These are phyloP conservation scores for Leishmania major DNA, from an alignment of 208 protist genomes.

Conservation along the genomic window DNA sequence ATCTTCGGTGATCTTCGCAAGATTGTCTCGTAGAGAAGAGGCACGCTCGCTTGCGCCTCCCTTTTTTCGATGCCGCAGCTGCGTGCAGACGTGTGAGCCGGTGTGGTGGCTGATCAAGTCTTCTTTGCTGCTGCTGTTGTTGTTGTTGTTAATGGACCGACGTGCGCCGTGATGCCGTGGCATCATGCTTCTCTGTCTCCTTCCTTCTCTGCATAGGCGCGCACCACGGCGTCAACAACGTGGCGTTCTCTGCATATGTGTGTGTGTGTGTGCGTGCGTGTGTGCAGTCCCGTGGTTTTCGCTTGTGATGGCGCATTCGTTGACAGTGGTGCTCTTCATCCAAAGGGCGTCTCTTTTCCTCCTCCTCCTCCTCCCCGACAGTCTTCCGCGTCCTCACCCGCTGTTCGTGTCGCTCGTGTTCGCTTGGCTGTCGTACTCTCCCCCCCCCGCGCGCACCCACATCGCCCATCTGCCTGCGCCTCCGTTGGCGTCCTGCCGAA, in stretches of 20 bases:
- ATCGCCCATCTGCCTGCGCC: not conserved
- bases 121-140: not conserved
- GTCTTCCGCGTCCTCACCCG: not conserved
- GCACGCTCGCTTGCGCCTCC: not conserved
- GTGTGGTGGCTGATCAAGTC: not conserved
- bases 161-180: not conserved
- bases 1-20: slow-evolving; percentile 34
- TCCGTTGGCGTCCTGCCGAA: not conserved
- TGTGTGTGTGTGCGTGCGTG: not conserved
- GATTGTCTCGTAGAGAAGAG: slow-evolving; percentile 2
- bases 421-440: not conserved
- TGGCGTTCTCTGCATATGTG: not conserved
- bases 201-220: not conserved
- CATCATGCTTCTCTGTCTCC: not conserved
- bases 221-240: too few relatives aligned
- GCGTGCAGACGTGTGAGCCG: not conserved
- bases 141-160: not conserved
- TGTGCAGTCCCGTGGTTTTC: not conserved
- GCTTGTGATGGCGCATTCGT: not conserved
- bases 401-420: not conserved
- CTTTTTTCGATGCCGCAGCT: not conserved
- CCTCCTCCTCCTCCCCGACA: not conserved
- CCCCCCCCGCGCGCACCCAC: too few relatives aligned
- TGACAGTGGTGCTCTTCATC: not conserved
- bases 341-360: not conserved